Conservation (phyloP, 345 rosid genomes). For the Eucalyptus cloeziana region DNA sequence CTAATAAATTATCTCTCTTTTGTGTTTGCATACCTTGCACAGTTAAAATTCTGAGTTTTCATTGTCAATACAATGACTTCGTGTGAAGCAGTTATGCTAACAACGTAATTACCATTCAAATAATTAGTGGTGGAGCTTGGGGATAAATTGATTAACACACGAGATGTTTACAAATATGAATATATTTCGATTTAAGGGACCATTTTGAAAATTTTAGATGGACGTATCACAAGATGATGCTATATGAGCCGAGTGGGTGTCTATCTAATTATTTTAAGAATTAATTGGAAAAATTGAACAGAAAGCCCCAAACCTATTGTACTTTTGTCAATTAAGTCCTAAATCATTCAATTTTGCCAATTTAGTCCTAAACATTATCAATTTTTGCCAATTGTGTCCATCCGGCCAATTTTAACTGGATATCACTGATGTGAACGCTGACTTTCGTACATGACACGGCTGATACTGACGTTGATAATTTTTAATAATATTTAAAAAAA, state of each 20-base stretch:
- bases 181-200: neutral
- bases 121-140: neutral
- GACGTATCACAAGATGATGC: neutral
- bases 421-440: accelerated
- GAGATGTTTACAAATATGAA: neutral
- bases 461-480: accelerated
- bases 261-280: neutral
- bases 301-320: no score
- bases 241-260: neutral
- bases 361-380: no score
- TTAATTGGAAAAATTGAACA: no score
- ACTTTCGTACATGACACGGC: accelerated
- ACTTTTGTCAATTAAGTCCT: neutral
- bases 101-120: neutral
- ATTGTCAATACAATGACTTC: no score
- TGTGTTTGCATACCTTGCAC: no score
- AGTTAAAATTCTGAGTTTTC: no score
- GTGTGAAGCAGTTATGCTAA: no score
- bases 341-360: neutral
- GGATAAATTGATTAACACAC: neutral
- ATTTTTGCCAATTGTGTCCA: no score
- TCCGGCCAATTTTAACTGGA: accelerated
- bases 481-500: no score
- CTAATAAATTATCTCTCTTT: no score
- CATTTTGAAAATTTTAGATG: neutral